Evolutionary conservation across 2,329 filamentous ascomycete species (phyloP).

Genomic region (Byssochlamys sp.): DNA sequence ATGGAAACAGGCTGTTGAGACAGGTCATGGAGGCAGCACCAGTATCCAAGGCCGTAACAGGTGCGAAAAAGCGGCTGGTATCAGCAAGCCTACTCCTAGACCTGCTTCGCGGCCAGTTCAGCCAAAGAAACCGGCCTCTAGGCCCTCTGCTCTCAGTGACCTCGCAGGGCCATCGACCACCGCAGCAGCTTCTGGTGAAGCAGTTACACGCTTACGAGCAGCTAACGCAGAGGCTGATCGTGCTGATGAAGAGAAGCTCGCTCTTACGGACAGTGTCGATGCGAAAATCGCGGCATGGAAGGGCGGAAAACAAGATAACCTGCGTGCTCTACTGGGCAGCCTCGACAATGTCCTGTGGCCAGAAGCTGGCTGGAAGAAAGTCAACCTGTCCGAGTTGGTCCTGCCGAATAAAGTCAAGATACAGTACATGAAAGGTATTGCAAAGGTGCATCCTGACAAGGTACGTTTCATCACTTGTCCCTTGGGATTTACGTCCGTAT

Average conservation of each 20-base stretch:
- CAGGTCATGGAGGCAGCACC: conserved; percentile 72
- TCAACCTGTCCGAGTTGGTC: conserved; percentile 85
- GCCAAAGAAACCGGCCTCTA: conserved; percentile 36
- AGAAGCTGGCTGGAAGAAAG: conserved; percentile 89
- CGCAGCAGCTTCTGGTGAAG: conserved; percentile 51
- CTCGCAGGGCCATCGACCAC: conserved; percentile 27
- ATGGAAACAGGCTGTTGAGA: conserved; percentile 76
- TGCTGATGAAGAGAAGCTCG: conserved; percentile 87
- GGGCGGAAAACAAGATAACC: conserved; percentile 82
- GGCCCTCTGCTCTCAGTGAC: conserved; percentile 22
- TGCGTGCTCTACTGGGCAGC: conserved; percentile 76
- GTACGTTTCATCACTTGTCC: conserved; percentile 44
- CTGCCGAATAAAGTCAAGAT: conserved; percentile 94
- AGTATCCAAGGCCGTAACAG: conserved; percentile 78
- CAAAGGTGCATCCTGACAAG: conserved; percentile 97
- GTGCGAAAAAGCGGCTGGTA: conserved; percentile 78
- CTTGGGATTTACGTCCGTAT: neutral
- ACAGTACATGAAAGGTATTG: conserved; percentile 97
- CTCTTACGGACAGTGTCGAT: conserved; percentile 75
- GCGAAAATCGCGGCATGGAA: conserved; percentile 71
- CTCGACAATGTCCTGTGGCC: conserved; percentile 86
- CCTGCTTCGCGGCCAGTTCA: conserved; percentile 23
- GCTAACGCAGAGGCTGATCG: conserved; percentile 78
- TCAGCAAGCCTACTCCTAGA: conserved; percentile 42
- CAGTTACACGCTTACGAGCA: conserved; percentile 69